These are phyloP conservation scores for Wickerhamomyces hampshirensis DNA, from an alignment of 805 yeast genomes.

Conservation along the genomic window DNA sequence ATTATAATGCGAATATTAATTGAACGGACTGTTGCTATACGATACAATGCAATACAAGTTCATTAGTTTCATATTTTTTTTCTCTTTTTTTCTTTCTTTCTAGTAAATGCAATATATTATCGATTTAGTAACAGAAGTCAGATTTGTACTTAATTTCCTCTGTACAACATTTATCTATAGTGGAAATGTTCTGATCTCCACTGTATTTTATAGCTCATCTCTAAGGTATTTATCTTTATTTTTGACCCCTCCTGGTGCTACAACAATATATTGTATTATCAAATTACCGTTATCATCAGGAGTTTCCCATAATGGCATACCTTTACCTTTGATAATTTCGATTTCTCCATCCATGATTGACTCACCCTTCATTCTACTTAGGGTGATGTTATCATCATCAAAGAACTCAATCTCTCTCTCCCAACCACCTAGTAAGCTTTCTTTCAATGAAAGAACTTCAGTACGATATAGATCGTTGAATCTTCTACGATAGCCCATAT, in stretches of 20 bases:
- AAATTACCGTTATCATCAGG: slow-evolving; percentile 49
- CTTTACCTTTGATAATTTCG: slow-evolving; percentile 67
- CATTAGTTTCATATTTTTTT: too few relatives aligned
- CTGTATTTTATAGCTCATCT: slow-evolving; percentile 25
- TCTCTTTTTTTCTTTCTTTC: too few relatives aligned
- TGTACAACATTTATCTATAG: too few relatives aligned
- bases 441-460: slow-evolving; percentile 67
- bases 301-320: slow-evolving; percentile 69
- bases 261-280: slow-evolving; percentile 42
- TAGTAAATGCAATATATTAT: too few relatives aligned
- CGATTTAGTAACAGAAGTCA: too few relatives aligned
- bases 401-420: slow-evolving; percentile 57
- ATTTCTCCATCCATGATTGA: slow-evolving; percentile 61
- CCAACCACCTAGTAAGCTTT: slow-evolving; percentile 84
- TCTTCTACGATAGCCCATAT: slow-evolving; percentile 84
- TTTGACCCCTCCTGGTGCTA: slow-evolving; percentile 37
- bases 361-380: slow-evolving; percentile 44
- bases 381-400: slow-evolving; percentile 49
- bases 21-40: too few relatives aligned
- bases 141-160: too few relatives aligned
- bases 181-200: too few relatives aligned
- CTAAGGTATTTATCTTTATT: slow-evolving; percentile 12
- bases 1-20: too few relatives aligned
- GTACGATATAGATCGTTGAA: slow-evolving; percentile 72
- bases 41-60: too few relatives aligned